Percentiles rank a stretch among this genome's conserved stretches.
Conservation (phyloP, 2,329 filamentous ascomycete genomes). For the Xylaria hypoxylon region DNA sequence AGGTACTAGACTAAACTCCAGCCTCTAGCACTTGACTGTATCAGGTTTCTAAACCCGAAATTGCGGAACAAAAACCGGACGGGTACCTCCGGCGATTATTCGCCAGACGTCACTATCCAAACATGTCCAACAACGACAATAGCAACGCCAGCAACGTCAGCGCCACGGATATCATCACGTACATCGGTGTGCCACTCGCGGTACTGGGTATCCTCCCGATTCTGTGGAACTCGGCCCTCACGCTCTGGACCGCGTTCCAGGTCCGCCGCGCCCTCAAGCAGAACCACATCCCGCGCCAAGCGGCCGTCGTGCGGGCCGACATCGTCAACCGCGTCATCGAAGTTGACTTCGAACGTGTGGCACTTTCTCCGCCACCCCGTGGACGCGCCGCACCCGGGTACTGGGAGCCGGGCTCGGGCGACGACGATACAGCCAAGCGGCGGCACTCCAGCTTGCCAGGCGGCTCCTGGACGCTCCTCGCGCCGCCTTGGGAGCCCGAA, state of each 20-base stretch:
- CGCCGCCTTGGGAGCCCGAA: too few relatives aligned
- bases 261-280: constrained; percentile 4
- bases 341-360: constrained; percentile 4
- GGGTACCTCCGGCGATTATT: constrained; percentile 1
- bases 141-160: neutral
- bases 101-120: neutral
- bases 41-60: neutral
- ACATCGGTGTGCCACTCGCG: constrained; percentile 6
- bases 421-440: too few relatives aligned
- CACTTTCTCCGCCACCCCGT: neutral
- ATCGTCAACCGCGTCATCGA: constrained; percentile 8
- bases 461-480: too few relatives aligned
- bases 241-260: constrained; percentile 6
- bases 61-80: constrained; percentile 1
- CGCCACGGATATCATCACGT: constrained; percentile 4
- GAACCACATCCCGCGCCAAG: constrained; percentile 3
- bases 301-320: constrained; percentile 2
- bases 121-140: constrained; percentile 6
- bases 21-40: neutral
- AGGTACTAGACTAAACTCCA: neutral
- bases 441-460: too few relatives aligned
- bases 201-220: constrained; percentile 5
- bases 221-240: constrained; percentile 5
- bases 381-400: neutral
- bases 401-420: neutral